Evolutionary conservation across 192 early-diverging fungal genomes (phyloP).

Genomic region (Backusella tarrabulga): DNA sequence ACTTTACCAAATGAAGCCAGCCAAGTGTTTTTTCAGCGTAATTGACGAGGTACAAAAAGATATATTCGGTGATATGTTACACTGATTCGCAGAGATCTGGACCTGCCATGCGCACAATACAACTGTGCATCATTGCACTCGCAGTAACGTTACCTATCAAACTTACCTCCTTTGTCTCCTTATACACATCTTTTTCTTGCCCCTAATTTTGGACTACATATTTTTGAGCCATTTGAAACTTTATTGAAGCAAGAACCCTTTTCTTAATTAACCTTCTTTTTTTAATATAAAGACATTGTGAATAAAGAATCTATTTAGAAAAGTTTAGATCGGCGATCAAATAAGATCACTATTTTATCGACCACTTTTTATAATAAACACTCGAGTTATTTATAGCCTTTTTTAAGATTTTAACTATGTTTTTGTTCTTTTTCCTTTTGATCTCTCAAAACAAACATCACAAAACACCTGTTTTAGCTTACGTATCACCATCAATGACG

Average conservation of each 20-base stretch:
- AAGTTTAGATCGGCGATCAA: neutral
- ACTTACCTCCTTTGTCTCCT: slow-evolving; percentile 8
- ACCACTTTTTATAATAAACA: neutral
- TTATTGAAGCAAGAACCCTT: neutral
- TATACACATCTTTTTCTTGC: neutral
- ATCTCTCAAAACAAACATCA: neutral
- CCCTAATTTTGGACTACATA: neutral
- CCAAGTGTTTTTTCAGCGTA: neutral
- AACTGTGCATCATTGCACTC: neutral
- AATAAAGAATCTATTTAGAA: neutral
- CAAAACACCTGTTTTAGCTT: neutral
- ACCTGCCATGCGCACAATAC: slow-evolving; percentile 1
- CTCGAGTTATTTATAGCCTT: neutral
- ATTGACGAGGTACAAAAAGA: neutral
- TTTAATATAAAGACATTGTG: neutral
- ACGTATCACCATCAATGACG: neutral
- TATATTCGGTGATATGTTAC: neutral
- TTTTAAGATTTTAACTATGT: neutral
- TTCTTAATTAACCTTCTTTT: neutral
- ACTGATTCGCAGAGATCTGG: slow-evolving; percentile 3
- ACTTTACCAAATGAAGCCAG: neutral
- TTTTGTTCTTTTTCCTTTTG: neutral
- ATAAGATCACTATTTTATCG: neutral
- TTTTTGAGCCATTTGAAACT: neutral
- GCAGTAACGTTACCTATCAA: neutral